Evolutionary conservation across 768 basidiomycete genomes (phyloP).

Genomic region (Grammothele lineata): DNA sequence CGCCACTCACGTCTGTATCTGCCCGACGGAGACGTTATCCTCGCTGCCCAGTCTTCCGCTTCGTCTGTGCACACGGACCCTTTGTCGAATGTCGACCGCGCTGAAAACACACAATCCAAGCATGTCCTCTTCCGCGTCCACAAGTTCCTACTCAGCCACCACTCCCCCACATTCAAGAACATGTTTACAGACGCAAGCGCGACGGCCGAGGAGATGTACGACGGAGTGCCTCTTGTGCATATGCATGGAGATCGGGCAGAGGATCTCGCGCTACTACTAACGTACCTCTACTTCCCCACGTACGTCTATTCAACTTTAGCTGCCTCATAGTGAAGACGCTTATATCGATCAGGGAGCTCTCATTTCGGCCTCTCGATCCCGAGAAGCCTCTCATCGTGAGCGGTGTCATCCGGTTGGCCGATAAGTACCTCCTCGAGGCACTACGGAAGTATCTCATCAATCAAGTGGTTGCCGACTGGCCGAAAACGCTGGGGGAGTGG

Average conservation of each 20-base stretch:
- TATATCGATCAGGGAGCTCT: constrained; percentile 9
- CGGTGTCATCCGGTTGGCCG: constrained; percentile 19
- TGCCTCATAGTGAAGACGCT: too few relatives aligned
- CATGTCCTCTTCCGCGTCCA: constrained; percentile 10
- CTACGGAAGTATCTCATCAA: constrained; percentile 19
- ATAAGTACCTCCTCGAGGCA: constrained; percentile 25
- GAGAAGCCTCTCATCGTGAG: constrained; percentile 6
- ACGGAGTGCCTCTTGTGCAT: constrained; percentile 6
- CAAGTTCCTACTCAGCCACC: constrained; percentile 3
- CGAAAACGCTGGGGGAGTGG: constrained; percentile 22
- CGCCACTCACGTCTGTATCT: constrained; percentile 15
- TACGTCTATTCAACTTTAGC: background rate
- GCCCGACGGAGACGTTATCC: constrained; percentile 18
- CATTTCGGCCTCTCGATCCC: constrained; percentile 8
- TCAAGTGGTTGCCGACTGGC: constrained; percentile 24
- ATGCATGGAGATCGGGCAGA: constrained; percentile 5
- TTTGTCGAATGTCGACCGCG: too few relatives aligned
- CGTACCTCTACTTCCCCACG: constrained; percentile 4
- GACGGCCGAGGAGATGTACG: background rate
- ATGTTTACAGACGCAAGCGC: constrained; percentile 8
- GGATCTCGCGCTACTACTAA: constrained; percentile 2
- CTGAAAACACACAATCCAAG: background rate
- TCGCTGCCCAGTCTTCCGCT: constrained; percentile 14
- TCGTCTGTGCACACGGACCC: too few relatives aligned
- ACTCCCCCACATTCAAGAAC: constrained; percentile 6